Evolutionary conservation across 2,329 filamentous ascomycete species (phyloP).

Genomic region (Diaporthe citri): DNA sequence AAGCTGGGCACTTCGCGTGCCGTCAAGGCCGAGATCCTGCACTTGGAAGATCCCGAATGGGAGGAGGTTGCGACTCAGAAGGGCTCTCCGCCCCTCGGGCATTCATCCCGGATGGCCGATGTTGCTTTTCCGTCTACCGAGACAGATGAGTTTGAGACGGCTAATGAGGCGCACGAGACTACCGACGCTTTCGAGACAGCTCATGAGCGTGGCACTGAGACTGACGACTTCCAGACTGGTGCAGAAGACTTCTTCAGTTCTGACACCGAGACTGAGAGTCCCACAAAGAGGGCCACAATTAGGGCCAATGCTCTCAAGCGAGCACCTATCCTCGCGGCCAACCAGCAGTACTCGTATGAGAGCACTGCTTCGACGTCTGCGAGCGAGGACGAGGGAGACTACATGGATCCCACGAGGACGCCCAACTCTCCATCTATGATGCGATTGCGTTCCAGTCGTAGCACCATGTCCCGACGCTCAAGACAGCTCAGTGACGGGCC

Average conservation of each 20-base stretch:
- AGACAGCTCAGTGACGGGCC: constrained; percentile 72
- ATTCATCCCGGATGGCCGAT: constrained; percentile 36
- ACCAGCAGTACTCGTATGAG: constrained; percentile 73
- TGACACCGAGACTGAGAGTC: constrained; percentile 88
- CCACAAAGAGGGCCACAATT: constrained; percentile 55
- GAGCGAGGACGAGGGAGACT: constrained; percentile 75
- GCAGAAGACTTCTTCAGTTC: constrained; percentile 81
- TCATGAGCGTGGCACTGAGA: constrained; percentile 87
- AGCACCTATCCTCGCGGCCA: constrained; percentile 58
- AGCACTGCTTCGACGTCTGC: constrained; percentile 92
- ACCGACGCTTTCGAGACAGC: constrained; percentile 76
- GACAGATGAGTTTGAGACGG: constrained; percentile 82
- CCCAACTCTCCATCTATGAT: constrained; percentile 75
- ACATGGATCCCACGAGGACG: constrained; percentile 69
- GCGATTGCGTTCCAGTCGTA: constrained; percentile 78
- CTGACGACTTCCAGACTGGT: constrained; percentile 96
- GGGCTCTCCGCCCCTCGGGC: constrained; percentile 38
- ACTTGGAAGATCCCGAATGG: constrained; percentile 88
- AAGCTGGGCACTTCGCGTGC: constrained; percentile 82
- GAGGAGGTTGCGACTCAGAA: constrained; percentile 72
- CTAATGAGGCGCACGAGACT: constrained; percentile 85
- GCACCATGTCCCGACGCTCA: constrained; percentile 69
- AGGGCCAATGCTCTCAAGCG: constrained; percentile 50
- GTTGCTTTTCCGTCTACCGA: constrained; percentile 46
- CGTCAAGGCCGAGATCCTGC: constrained; percentile 82